Base-by-base conservation (phyloP, 2,329 filamentous ascomycete genomes). In the Sclerotinia nivalis region DNA sequence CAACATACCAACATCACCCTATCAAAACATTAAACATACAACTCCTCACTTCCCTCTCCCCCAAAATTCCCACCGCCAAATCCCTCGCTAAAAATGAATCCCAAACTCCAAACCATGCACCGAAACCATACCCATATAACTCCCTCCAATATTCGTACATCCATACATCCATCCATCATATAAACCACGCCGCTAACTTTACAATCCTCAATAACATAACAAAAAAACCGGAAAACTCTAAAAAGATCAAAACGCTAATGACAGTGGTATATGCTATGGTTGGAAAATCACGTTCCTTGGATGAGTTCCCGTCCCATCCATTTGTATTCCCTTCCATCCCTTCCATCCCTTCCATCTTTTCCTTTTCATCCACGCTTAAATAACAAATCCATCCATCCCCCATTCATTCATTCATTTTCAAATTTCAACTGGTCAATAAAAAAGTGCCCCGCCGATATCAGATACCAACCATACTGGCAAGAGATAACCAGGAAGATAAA, bases 161-260 rank as follows among this genome's bases (percentile, higher is more conserved):
- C 43, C 45, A 65, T 40, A 13, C 22, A 64, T 64, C 34, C 61
- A 52, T 64, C 3, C 20, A 13, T 43, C n/a, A 20, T n/a, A 37
- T 34, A 52, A 52, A 40, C 25, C 47, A 65, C 47, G 10, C n/a
- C 61, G n/a, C 47, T 40, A 64, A 65, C 61, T 49, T 28, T 65
- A 65, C 31, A 65, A 22, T 10, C 61, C 61, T 25, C 31, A 4
- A 52, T 25, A 52, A 64, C 12, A 15, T 10, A 22, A 37, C 22
- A 64, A 65, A 52, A 65, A 58, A 37, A 58, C 12, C 22, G n/a
- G 40, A 65, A 65, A 65, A 15, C 25, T 22, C 37, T 40, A 28
- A 65, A 64, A 34, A 52, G 31, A 65, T 52, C 61, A 65, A 65
- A 71, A 64, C 70, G 70, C 68, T 70, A 71, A 66, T 50, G 68